These are phyloP conservation scores for Trametopsis cervina DNA, from an alignment of 768 basidiomycete genomes.

Conservation along the genomic window DNA sequence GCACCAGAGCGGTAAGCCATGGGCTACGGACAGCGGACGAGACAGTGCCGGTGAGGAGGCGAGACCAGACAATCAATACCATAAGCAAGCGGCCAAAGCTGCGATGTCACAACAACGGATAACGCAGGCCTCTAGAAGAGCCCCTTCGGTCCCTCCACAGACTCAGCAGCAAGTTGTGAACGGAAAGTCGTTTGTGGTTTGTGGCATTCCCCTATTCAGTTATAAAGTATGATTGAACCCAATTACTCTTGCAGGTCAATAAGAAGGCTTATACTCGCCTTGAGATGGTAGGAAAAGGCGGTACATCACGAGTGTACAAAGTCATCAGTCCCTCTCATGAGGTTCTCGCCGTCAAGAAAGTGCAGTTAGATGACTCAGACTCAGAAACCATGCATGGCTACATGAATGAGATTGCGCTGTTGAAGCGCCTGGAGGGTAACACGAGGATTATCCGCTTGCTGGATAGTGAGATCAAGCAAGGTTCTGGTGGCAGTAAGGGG, in stretches of 20 bases:
- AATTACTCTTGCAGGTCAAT: conserved; percentile 74
- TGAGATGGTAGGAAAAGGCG: conserved; percentile 88
- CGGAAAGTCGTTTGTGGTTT: no score
- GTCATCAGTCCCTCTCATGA: conserved; percentile 73
- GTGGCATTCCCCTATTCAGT: no score
- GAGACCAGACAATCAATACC: neutral
- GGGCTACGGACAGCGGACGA: conserved; percentile 37
- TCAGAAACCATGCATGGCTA: conserved; percentile 85
- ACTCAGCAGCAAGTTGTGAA: neutral
- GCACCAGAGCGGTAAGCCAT: conserved; percentile 30
- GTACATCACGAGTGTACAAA: conserved; percentile 92
- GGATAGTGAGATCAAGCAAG: conserved; percentile 81
- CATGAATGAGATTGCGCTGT: conserved; percentile 91
- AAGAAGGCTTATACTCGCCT: conserved; percentile 78
- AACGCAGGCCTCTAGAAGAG: neutral
- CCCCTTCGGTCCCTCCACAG: conserved; percentile 10
- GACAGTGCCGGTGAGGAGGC: conserved; percentile 26
- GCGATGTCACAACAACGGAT: conserved; percentile 6
- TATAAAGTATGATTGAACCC: neutral
- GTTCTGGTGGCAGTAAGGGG: conserved; percentile 64
- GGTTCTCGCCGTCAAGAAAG: conserved; percentile 88
- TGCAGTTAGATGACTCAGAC: conserved; percentile 85
- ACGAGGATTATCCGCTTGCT: conserved; percentile 85
- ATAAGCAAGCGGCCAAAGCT: neutral
- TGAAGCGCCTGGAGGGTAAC: conserved; percentile 93